Conservation (phyloP, 352 stramenopile species). For the Phytophthora idaei region DNA sequence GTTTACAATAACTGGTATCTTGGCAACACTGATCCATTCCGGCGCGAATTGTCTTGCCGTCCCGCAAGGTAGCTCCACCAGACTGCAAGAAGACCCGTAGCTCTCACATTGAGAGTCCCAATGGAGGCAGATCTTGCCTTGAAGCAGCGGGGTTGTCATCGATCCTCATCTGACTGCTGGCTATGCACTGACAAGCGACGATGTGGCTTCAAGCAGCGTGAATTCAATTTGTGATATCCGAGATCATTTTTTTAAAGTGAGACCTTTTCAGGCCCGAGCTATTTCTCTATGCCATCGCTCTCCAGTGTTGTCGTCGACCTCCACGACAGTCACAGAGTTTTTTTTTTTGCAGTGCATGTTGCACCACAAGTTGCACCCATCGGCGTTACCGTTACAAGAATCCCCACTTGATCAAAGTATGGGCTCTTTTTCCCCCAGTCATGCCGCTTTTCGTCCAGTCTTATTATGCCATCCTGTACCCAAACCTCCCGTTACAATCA, state of each 20-base stretch:
- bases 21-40: no score
- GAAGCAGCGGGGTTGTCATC: no score
- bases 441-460: slow-evolving; percentile 21
- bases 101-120: no score
- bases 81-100: no score
- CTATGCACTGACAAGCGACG: neutral
- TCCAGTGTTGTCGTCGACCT: neutral
- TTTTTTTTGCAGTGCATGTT: no score
- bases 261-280: neutral
- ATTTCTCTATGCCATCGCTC: no score
- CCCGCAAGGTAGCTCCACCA: no score
- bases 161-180: no score
- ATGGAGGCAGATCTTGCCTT: no score
- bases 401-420: slow-evolving; percentile 12
- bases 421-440: neutral
- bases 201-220: slow-evolving; percentile 3
- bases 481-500: slow-evolving; percentile 3
- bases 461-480: neutral
- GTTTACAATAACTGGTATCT: no score
- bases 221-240: slow-evolving; percentile 20
- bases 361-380: neutral
- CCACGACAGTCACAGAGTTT: neutral
- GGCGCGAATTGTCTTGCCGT: no score
- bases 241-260: slow-evolving; percentile 6
- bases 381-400: no score